Evolutionary conservation across 148 eudicot genomes (phyloP), one percentile per base, ranked within the genome.

Genomic region (Rhododendron kiyosumense): DNA sequence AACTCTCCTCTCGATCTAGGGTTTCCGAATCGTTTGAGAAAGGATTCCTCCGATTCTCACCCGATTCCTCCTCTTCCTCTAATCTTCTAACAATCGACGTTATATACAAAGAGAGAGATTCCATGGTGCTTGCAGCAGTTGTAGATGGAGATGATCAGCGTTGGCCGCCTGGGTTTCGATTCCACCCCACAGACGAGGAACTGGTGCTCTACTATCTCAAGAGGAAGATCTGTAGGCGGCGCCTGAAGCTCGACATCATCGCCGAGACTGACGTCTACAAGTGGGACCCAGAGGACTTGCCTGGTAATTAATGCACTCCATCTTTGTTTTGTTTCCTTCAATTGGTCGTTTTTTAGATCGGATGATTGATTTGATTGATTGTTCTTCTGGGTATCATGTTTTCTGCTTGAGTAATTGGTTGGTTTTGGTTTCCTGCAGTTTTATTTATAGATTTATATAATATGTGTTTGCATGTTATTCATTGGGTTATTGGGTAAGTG

Each of bases 101-200:
- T 11, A 11, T 24, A 6, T n/a, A 26, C 9, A 17, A 5, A 28
- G 7, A 30, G 4, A 26, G 3, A 36, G 51, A 24, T 5, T 2
- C 52, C 65, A 87, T 79, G 84, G 71, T 18, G 80, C 45, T 52
- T 28, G 15, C 73, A 26, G 32, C 32, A 11, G 15, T 67, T 26
- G 32, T 26, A 79, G 84, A 76, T 48, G 63, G 22, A 7, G 85
- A 18, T 7, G 87, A 28, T 0, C 84, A 88, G 14, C 28, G 38
- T 45, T 96, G 94, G 91, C 98, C 96, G 6, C 99, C 99, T 2
- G 99, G 99, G 1, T 96, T 94, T 57, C 88, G 98, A 45, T 96
- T 96, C 84, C 98, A 96, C 74, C 99, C 99, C 0, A 94, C 98
- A 0, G 99, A 96, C 49, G 96, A 94, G 83, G 99, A 96, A 78